Evolutionary conservation across 192 early-diverging fungal species (phyloP).

Genomic region (Powellomyces hirtus): DNA sequence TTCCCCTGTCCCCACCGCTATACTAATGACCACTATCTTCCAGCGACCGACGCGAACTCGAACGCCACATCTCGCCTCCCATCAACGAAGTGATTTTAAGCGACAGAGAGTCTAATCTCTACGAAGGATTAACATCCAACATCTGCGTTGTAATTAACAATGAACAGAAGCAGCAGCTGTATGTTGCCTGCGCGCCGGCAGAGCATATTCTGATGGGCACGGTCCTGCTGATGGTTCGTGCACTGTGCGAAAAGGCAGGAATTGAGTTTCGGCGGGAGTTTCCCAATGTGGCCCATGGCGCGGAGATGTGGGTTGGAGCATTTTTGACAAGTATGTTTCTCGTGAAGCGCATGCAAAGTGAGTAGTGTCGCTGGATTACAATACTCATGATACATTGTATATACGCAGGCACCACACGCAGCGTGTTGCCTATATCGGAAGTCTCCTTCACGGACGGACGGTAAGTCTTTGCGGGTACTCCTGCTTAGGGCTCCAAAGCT

Average conservation of each 20-base stretch:
- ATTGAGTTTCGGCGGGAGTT: neutral
- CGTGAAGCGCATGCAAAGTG: neutral
- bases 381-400: too few relatives aligned
- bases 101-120: neutral
- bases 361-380: neutral
- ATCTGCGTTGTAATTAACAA: neutral
- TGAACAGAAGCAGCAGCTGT: neutral
- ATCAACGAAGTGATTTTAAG: neutral
- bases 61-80: neutral
- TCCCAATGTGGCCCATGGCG: neutral
- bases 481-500: too few relatives aligned
- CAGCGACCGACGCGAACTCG: neutral
- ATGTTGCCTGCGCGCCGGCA: neutral
- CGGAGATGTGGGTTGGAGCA: neutral
- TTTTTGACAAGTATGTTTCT: neutral
- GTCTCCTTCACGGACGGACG: neutral
- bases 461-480: too few relatives aligned
- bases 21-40: neutral
- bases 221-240: neutral
- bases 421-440: neutral
- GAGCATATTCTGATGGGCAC: neutral
- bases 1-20: neutral
- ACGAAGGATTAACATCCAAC: constrained; percentile 12
- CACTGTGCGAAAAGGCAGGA: neutral
- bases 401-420: neutral